Evolutionary conservation across 495 filamentous ascomycete genomes (phyloP).

Genomic region (Talaromyces ruber): DNA sequence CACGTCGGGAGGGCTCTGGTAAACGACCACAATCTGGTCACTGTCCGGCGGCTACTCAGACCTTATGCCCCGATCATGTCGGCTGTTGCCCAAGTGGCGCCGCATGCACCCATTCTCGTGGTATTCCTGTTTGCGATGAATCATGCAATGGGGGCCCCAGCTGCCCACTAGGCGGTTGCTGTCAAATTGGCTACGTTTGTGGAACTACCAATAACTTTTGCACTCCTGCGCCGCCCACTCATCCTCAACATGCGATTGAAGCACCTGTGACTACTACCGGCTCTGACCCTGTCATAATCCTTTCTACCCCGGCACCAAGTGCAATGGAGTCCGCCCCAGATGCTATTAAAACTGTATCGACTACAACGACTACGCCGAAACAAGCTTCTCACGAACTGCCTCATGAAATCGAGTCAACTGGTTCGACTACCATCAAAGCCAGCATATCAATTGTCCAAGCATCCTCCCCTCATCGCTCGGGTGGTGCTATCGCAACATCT

Average conservation of each 20-base stretch:
- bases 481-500: neutral
- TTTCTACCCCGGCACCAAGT: neutral
- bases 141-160: slow-evolving; percentile 1
- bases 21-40: neutral
- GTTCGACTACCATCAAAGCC: neutral
- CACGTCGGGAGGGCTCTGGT: neutral
- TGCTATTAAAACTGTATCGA: neutral
- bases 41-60: slow-evolving; percentile 2
- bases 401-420: neutral
- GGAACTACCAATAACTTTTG: slow-evolving; percentile 4
- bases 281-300: neutral
- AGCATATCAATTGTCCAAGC: neutral
- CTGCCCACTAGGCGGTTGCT: slow-evolving; percentile 3
- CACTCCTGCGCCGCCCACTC: neutral
- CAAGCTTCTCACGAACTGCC: no score
- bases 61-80: neutral
- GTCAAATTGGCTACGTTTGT: slow-evolving; percentile 3
- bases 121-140: slow-evolving; percentile 3
- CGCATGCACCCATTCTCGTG: slow-evolving; percentile 5
- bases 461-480: neutral
- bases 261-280: neutral
- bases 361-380: neutral
- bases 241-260: neutral
- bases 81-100: slow-evolving; percentile 3
- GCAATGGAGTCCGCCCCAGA: neutral